These are phyloP conservation scores for Tillandsia fasciculata DNA, from an alignment of 176 grass and related monocot species.

Conservation along the genomic window DNA sequence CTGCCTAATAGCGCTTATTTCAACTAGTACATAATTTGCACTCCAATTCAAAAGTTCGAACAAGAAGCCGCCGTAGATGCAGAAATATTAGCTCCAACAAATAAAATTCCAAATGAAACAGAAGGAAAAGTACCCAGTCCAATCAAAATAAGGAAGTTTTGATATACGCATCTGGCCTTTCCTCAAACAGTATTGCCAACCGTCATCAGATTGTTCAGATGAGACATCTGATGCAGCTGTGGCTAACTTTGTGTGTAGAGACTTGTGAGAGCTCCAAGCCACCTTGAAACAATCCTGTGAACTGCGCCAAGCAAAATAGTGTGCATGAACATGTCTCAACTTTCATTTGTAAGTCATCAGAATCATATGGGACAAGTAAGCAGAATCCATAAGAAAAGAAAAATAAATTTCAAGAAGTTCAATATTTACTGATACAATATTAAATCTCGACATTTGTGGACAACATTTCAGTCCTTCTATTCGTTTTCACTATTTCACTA, in stretches of 20 bases:
- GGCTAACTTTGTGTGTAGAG: constrained; percentile 53
- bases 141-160: constrained; percentile 65
- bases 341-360: not conserved
- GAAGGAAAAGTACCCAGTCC: constrained; percentile 59
- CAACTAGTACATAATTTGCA: too few relatives aligned
- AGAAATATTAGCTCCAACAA: not conserved
- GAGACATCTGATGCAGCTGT: constrained; percentile 13
- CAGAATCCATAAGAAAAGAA: not conserved
- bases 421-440: too few relatives aligned
- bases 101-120: constrained; percentile 11
- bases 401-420: not conserved
- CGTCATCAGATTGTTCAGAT: constrained; percentile 46
- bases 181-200: constrained; percentile 80
- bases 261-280: constrained; percentile 84
- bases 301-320: constrained; percentile 24
- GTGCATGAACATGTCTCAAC: not conserved
- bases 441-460: not conserved
- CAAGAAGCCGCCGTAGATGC: too few relatives aligned
- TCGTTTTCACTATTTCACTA: constrained; percentile 3
- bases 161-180: constrained; percentile 49
- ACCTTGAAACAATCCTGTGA: constrained; percentile 86
- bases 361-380: not conserved
- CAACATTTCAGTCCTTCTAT: not conserved
- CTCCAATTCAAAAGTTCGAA: too few relatives aligned
- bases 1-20: too few relatives aligned